Percentiles rank a stretch among this genome's conserved stretches.
Evolutionary conservation across 495 filamentous ascomycete species (phyloP).

Genomic region (Thermothielavioides terrestris): DNA sequence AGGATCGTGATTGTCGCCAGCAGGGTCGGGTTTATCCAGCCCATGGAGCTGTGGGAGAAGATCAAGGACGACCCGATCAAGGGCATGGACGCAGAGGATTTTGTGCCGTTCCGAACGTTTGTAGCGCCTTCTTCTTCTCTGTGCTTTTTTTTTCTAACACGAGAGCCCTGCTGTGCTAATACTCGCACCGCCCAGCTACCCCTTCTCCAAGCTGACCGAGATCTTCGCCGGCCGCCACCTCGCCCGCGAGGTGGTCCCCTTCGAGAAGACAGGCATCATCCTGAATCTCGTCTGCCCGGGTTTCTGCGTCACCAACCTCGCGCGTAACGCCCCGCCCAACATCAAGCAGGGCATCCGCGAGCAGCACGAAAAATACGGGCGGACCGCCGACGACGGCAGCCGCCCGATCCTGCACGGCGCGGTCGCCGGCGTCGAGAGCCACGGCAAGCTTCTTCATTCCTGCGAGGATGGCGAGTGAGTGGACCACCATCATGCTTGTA

Average conservation of each 20-base stretch:
- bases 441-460: slow-evolving; percentile 12
- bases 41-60: background rate
- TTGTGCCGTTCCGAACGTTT: background rate
- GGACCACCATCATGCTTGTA: background rate
- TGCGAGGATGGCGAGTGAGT: slow-evolving; percentile 11
- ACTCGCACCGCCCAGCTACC: background rate
- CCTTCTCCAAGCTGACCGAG: slow-evolving; percentile 14
- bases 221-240: slow-evolving; percentile 16
- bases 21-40: background rate
- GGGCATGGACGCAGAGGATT: slow-evolving; percentile 3
- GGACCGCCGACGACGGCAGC: slow-evolving; percentile 34
- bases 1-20: background rate
- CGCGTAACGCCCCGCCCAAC: slow-evolving; percentile 12
- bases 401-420: slow-evolving; percentile 34
- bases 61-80: slow-evolving; percentile 9
- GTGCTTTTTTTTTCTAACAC: background rate
- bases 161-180: too few species aligned
- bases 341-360: background rate
- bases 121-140: background rate
- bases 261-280: slow-evolving; percentile 21
- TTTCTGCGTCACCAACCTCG: slow-evolving; percentile 30
- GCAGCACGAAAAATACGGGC: slow-evolving; percentile 7
- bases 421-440: slow-evolving; percentile 25
- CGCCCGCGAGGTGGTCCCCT: slow-evolving; percentile 6
- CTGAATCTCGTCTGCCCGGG: slow-evolving; percentile 37